phyloP scores from a whole-genome alignment of 2,329 filamentous ascomycete species.

The Alternaria incomplexa region DNA sequence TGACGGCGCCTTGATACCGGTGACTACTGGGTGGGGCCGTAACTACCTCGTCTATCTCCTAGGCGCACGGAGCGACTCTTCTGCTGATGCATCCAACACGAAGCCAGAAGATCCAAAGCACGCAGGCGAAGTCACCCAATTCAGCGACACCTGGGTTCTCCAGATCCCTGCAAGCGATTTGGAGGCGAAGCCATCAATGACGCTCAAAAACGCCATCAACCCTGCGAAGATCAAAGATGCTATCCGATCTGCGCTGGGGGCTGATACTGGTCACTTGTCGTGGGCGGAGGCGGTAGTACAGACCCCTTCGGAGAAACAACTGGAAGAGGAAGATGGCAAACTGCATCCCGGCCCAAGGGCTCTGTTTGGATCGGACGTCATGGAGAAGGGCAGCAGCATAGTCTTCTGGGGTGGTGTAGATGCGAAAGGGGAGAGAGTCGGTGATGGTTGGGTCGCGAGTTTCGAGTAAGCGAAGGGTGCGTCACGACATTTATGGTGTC shows the following conservation, averaged over 20 bases:
- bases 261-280: conserved; percentile 48
- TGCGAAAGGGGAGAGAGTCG: conserved; percentile 51
- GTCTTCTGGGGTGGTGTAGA: conserved; percentile 54
- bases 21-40: conserved; percentile 53
- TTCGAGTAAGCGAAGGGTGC: conserved; percentile 31
- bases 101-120: conserved; percentile 11
- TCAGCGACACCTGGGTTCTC: conserved; percentile 54
- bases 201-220: conserved; percentile 42
- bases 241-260: conserved; percentile 50
- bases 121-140: conserved; percentile 31
- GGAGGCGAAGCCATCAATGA: conserved; percentile 27
- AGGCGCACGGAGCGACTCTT: conserved; percentile 31
- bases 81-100: neutral
- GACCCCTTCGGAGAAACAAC: conserved; percentile 37
- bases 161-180: conserved; percentile 50
- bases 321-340: conserved; percentile 48
- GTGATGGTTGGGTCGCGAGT: conserved; percentile 54
- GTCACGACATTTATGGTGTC: neutral
- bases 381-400: conserved; percentile 44
- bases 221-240: conserved; percentile 54
- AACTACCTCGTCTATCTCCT: conserved; percentile 54
- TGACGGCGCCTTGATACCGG: conserved; percentile 48
- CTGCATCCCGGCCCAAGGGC: conserved; percentile 53
- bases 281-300: conserved; percentile 53
- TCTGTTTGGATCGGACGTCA: conserved; percentile 50